A percentile compares a stretch with the other conserved stretches of the same genome.
Evolutionary conservation across 2,329 filamentous ascomycete species (phyloP).

Genomic region (Bipolaris oryzae): DNA sequence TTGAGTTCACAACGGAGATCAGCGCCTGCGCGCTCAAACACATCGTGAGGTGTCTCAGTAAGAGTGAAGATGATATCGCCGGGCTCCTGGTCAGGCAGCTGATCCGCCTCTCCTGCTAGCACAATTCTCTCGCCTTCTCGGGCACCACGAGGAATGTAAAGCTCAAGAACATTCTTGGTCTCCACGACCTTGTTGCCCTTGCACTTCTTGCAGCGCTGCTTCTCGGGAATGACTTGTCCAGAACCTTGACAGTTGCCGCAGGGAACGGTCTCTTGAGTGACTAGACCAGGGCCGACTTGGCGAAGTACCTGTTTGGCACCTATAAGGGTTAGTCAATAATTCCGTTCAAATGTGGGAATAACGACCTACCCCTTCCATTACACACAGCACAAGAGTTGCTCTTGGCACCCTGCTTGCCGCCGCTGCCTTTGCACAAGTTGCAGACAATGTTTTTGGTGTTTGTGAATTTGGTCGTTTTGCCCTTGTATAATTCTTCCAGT

Average conservation of each 20-base stretch:
- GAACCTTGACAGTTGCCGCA: constrained; percentile 85
- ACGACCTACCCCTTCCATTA: constrained; percentile 68
- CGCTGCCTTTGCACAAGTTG: constrained; percentile 81
- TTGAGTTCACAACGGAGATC: constrained; percentile 84
- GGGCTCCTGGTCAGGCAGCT: constrained; percentile 84
- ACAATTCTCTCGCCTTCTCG: constrained; percentile 85
- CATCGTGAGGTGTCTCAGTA: constrained; percentile 78
- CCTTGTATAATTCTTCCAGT: constrained; percentile 95
- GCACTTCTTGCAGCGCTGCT: constrained; percentile 98
- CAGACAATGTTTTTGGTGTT: constrained; percentile 95
- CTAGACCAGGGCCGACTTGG: constrained; percentile 83
- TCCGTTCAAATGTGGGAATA: neutral
- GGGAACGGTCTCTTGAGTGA: constrained; percentile 77
- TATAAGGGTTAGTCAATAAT: constrained; percentile 37
- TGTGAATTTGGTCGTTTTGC: constrained; percentile 96
- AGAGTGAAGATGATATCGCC: constrained; percentile 93
- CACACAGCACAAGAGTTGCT: constrained; percentile 82
- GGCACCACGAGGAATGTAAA: constrained; percentile 88
- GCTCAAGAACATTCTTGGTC: constrained; percentile 91
- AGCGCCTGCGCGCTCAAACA: constrained; percentile 80
- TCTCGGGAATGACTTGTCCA: constrained; percentile 90
- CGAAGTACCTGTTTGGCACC: constrained; percentile 76
- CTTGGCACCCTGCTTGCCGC: constrained; percentile 91
- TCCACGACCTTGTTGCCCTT: constrained; percentile 87
- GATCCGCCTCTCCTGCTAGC: constrained; percentile 91